phyloP scores from a whole-genome alignment of 164 flowering plant species.

The Stephania yunnanensis region DNA sequence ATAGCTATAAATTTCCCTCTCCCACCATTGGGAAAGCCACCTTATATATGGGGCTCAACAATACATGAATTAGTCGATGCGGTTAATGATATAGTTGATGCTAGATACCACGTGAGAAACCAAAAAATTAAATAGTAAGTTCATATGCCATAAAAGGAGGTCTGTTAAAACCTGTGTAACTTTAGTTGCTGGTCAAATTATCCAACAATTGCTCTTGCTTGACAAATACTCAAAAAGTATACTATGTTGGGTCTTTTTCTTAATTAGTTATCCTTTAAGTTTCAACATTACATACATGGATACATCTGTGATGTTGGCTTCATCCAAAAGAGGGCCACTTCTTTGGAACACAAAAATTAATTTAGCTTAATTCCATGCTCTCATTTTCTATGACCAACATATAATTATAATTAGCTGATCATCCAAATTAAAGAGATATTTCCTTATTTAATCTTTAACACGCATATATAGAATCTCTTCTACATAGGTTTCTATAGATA shows the following conservation, averaged over 20 bases:
- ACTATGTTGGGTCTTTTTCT: background rate
- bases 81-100: too few relatives aligned
- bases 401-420: background rate
- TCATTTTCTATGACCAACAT: background rate
- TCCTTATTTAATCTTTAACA: background rate
- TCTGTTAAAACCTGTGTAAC: too few relatives aligned
- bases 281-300: background rate
- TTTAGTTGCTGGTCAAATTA: background rate
- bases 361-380: background rate
- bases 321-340: background rate
- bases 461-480: background rate
- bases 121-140: too few relatives aligned
- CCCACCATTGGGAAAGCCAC: too few relatives aligned
- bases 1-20: too few relatives aligned
- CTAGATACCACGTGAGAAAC: too few relatives aligned
- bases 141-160: too few relatives aligned
- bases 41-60: too few relatives aligned
- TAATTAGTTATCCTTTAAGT: background rate
- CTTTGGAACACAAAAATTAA: background rate
- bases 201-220: background rate
- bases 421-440: background rate
- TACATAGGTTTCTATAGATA: background rate
- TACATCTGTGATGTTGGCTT: background rate
- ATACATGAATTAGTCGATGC: too few relatives aligned
- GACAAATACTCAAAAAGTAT: background rate